phyloP scores from a whole-genome alignment of 1,284 basidiomycete species.

The Pholiota adiposa region DNA sequence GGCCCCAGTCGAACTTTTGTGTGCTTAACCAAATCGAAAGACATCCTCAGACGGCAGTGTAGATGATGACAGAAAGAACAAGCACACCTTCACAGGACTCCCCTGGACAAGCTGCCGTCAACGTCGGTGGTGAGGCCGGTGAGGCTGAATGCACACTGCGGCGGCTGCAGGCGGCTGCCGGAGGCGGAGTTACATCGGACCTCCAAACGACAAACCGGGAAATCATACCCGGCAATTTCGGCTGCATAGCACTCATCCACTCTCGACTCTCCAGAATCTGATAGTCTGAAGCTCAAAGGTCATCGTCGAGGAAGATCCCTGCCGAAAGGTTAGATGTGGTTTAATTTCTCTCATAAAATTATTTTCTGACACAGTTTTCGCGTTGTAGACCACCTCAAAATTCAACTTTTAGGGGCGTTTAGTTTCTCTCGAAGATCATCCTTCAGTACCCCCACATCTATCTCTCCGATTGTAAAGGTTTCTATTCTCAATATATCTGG shows the following conservation, averaged over 20 bases:
- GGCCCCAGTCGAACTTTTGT: slow-evolving; percentile 21
- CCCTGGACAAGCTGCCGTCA: background rate
- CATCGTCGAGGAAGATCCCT: background rate
- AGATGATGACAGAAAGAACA: background rate
- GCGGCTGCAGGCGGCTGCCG: background rate
- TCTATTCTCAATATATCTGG: no score
- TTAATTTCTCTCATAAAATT: background rate
- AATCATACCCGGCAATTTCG: background rate
- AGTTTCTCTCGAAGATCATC: background rate
- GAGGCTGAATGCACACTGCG: no score
- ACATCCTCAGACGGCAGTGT: slow-evolving; percentile 7
- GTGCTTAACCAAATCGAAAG: slow-evolving; percentile 12
- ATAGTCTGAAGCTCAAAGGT: background rate
- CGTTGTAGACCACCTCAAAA: background rate
- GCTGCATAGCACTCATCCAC: background rate
- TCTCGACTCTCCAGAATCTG: background rate
- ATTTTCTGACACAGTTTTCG: background rate
- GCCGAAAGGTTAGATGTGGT: background rate
- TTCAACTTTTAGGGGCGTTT: background rate
- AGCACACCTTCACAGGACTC: background rate
- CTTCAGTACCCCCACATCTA: background rate
- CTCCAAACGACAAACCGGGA: background rate
- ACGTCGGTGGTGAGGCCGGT: no score
- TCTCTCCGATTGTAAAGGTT: background rate
- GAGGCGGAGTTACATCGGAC: background rate